A percentile compares a stretch with the other conserved stretches of the same genome.
phyloP scores from a whole-genome alignment of 2,329 filamentous ascomycete genomes.

The Colletotrichum endophyticum region DNA sequence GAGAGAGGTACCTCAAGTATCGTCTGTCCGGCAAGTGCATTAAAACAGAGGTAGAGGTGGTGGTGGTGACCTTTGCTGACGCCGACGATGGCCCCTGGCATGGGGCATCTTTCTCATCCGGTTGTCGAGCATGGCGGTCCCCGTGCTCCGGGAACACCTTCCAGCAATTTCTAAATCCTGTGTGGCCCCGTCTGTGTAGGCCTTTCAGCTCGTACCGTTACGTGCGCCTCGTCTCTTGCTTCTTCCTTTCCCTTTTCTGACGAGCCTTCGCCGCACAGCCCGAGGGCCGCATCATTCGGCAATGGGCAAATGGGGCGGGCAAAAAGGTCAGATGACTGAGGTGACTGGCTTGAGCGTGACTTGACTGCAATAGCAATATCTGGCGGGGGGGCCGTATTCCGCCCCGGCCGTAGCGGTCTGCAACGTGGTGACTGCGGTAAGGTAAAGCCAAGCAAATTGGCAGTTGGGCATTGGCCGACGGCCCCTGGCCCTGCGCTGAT shows the following conservation, averaged over 20 bases:
- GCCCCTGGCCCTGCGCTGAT: neutral
- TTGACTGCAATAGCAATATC: neutral
- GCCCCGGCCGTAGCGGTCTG: neutral
- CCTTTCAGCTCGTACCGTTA: neutral
- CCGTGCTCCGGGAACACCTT: neutral
- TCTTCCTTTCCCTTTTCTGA: neutral
- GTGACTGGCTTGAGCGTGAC: slow-evolving; percentile 4
- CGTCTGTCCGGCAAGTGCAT: neutral
- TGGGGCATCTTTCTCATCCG: neutral
- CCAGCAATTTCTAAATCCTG: neutral
- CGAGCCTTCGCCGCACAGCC: slow-evolving; percentile 1
- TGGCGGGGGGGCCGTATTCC: neutral
- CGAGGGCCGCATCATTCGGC: neutral
- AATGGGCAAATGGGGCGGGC: neutral
- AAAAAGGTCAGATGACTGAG: slow-evolving; percentile 16
- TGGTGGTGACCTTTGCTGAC: neutral
- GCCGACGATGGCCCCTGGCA: neutral
- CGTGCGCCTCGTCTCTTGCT: neutral
- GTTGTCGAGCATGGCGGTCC: neutral
- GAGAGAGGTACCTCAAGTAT: neutral
- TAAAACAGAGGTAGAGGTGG: neutral
- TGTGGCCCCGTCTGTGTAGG: neutral
- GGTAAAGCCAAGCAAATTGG: neutral
- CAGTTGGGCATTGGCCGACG: neutral
- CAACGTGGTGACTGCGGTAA: neutral